Evolutionary conservation across 176 grass and related monocot species (phyloP), one percentile per base, ranked within the genome.

Genomic region (Microstegium vimineum): DNA sequence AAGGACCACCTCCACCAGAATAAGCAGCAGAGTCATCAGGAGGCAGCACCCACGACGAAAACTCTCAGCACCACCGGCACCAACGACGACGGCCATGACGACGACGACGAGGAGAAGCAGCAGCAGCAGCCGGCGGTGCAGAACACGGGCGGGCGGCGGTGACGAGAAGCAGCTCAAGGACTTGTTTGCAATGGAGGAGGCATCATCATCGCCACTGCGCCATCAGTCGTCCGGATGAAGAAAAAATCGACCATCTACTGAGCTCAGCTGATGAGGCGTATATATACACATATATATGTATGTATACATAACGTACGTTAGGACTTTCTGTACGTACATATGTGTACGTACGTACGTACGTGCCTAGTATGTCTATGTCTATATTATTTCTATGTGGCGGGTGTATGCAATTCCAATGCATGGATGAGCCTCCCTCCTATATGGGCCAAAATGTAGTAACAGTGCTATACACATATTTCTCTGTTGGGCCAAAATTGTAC

Each of bases 101-200:
- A 78, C 2, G 41, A 78, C 10, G 41, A 79, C 3, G 62, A 80
- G 62, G 28, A 40, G 34, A 26, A 77, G 72, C 72, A 74, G 13
- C 18, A 83, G 38, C 59, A 0, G 25, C 4, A 1, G 59, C 1
- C 4, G 11, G 22, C 54, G 4, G 4, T 8, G 52, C 20, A 54
- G 47, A 51, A 51, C 47, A 13, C 22, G 8, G 26, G 10, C 3
- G 1, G 16, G 13, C 4, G 31, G 15, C 7, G 41, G 32, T 1
- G 30, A 80, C 13, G 30, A 80, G 62, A 22, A 83, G 38, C 69
- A 66, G 17, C 62, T 42, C 23, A 62, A 77, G n/a, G 74, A 77
- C 3, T 10, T 28, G 34, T 40, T 42, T 2, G 34, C 22, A 16
- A 61, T 59, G 42, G 70, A 75, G 18, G 51, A 51, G 9, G 9